Evolutionary conservation across 352 stramenopile species (phyloP).

Genomic region (Hyaloperonospora arabidopsidis): DNA sequence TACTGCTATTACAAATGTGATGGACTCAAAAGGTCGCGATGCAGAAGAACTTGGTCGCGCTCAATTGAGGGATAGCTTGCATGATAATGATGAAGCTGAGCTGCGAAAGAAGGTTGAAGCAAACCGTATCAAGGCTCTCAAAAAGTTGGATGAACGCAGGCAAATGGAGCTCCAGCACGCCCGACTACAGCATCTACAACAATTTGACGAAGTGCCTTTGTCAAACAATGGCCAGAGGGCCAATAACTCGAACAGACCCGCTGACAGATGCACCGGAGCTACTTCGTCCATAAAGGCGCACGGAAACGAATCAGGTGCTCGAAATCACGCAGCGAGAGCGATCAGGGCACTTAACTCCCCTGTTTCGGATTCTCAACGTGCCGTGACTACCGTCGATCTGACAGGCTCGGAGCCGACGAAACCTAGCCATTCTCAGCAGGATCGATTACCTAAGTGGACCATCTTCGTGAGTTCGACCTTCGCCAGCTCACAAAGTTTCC

Average conservation of each 20-base stretch:
- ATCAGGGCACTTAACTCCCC: neutral
- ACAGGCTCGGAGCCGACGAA: slow-evolving; percentile 9
- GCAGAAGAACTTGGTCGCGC: neutral
- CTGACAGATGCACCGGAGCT: slow-evolving; percentile 5
- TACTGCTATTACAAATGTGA: slow-evolving; percentile 1
- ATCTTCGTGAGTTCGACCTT: slow-evolving; percentile 32
- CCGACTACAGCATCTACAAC: slow-evolving; percentile 1
- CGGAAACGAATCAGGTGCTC: slow-evolving; percentile 4
- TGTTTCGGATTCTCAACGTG: neutral
- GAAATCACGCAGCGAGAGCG: neutral
- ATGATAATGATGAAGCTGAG: slow-evolving; percentile 9
- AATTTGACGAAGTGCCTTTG: neutral
- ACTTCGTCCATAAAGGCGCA: slow-evolving; percentile 3
- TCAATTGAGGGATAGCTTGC: neutral
- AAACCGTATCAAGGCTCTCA: slow-evolving; percentile 52
- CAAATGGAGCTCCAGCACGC: slow-evolving; percentile 19
- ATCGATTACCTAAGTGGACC: slow-evolving; percentile 11
- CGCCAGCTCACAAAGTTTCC: slow-evolving; percentile 22
- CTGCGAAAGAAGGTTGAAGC: slow-evolving; percentile 55
- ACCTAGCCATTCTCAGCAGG: slow-evolving; percentile 2
- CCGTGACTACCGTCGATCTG: slow-evolving; percentile 12
- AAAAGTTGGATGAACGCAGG: slow-evolving; percentile 43
- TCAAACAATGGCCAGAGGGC: neutral
- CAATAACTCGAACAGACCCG: neutral
- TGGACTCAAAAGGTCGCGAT: neutral